Base-by-base conservation (phyloP, 805 yeast genomes). In the Kluyveromyces lactis region DNA sequence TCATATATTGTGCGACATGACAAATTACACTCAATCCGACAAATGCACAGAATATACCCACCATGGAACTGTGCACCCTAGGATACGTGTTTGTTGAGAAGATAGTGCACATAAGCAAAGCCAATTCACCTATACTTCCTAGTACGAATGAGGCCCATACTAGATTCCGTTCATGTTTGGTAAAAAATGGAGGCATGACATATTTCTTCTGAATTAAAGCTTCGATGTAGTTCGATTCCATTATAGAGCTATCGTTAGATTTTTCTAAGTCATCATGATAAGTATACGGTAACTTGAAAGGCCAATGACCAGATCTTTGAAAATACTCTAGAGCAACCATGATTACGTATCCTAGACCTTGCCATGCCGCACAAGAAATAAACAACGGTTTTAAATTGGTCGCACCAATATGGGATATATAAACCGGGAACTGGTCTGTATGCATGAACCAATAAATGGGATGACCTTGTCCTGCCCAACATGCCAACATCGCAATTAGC, bases 371-470 rank as follows among this genome's bases (percentile, higher is more conserved):
- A 50, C 95, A 80, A 13, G 81, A 64, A 28, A 89, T 86, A 60
- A 90, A 90, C 16, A 89, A 61, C 1, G 95, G 95, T 56, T 87
- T 83, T 36, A 86, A 64, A 49, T 78, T 79, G 8, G 95, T 83
- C 8, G 97, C 96, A 3, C 90, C 96, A 37, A 89, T 74, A 53
- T 89, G 85, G 3, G 95, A 82, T 36, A 90, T 75, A 61, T 82
- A 90, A 2, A 86, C 79, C 28, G 79, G 73, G 26, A 62, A 51
- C 47, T 69, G 76, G 3, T 62, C 44, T 1, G 56, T 39, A 26
- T 63, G 62, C 69, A 77, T 72, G 47, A 77, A 78, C 40, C 66
- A 56, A 54, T 84, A 82, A 10, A 72, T 66, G 0, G 95, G 95
- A 33, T 73, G 73, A 2, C 95, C 96, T 53, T 85, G 86, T 3